These are phyloP conservation scores for Amanita thiersii DNA, from an alignment of 768 basidiomycete species.

Conservation along the genomic window DNA sequence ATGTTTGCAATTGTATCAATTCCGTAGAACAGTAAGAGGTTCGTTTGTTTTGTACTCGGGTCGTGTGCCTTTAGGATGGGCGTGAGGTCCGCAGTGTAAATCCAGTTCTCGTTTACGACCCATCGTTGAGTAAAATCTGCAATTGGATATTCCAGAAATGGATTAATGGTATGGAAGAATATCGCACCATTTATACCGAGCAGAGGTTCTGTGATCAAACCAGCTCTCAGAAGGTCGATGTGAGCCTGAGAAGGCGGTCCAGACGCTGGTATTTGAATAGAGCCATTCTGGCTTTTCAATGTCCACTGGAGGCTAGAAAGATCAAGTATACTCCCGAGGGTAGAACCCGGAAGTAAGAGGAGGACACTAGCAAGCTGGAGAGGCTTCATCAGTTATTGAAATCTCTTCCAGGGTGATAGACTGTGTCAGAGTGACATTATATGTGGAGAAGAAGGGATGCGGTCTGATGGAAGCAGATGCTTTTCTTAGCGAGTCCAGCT, in stretches of 20 bases:
- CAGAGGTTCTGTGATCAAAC: constrained; percentile 45
- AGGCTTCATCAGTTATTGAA: too few relatives aligned
- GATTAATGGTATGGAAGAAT: neutral
- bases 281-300: constrained; percentile 43
- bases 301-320: constrained; percentile 44
- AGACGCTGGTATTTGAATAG: constrained; percentile 41
- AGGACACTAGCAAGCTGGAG: neutral
- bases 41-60: constrained; percentile 17
- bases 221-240: constrained; percentile 42
- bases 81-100: constrained; percentile 44
- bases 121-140: constrained; percentile 48
- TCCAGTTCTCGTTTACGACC: constrained; percentile 52
- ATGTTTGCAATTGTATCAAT: constrained; percentile 52
- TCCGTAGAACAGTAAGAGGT: constrained; percentile 46
- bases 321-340: constrained; percentile 19
- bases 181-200: constrained; percentile 43
- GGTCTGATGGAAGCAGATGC: too few relatives aligned
- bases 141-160: neutral
- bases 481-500: too few relatives aligned
- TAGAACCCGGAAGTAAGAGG: neutral
- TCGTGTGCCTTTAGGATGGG: constrained; percentile 27
- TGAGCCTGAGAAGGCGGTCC: constrained; percentile 50
- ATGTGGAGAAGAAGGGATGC: too few relatives aligned
- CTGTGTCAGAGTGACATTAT: too few relatives aligned
- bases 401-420: too few relatives aligned